Base-by-base conservation (phyloP, 2,329 filamentous ascomycete genomes). In the Colletotrichum sp. region DNA sequence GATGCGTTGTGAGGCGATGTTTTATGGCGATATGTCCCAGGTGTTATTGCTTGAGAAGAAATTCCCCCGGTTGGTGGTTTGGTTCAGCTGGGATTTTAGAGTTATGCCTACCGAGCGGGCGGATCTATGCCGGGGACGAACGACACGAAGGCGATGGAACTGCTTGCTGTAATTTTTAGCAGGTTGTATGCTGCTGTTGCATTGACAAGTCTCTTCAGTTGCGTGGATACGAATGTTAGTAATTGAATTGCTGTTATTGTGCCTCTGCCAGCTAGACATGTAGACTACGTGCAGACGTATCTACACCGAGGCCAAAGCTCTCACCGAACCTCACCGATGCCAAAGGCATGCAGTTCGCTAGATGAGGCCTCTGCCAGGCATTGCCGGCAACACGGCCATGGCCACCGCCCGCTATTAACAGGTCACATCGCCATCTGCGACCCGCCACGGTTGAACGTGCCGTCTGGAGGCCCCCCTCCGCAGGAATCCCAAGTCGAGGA, bases 401-500 rank as follows among this genome's bases (percentile, higher is more conserved):
- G 36, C 36, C 16, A 44, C 36, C 36, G 36, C 36, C 36, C 36
- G 36, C 18, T 7, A n/a, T n/a, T 6, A 44, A 52, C 36, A 24
- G 36, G 52, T 72, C 36, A 34, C 64, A 62, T 64, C 64, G 30
- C 21, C 26, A 24, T 26, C 28, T 24, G 36, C 36, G 59, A 24
- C 30, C 70, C 49, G 49, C 34, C 36, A 30, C 30, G 39, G 24
- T 44, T n/a, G 39, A 0, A 30, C 16, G 57, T 69, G 71, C 65
- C 65, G 55, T 34, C 32, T 18, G 24, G 8, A 60, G 24, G 30
- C 32, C 44, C 44, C 59, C 24, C 24, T 28, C 52, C 52, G 28
- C 24, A 64, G 13, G 8, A 26, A 13, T 16, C 30, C 18, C 44
- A 65, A 57, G 62, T 75, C 72, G 55, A 67, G 55, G 34, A 72